A percentile compares a stretch with the other conserved stretches of the same genome.
Evolutionary conservation across 2,329 filamentous ascomycete species (phyloP).

Genomic region (Shiraia sp.): DNA sequence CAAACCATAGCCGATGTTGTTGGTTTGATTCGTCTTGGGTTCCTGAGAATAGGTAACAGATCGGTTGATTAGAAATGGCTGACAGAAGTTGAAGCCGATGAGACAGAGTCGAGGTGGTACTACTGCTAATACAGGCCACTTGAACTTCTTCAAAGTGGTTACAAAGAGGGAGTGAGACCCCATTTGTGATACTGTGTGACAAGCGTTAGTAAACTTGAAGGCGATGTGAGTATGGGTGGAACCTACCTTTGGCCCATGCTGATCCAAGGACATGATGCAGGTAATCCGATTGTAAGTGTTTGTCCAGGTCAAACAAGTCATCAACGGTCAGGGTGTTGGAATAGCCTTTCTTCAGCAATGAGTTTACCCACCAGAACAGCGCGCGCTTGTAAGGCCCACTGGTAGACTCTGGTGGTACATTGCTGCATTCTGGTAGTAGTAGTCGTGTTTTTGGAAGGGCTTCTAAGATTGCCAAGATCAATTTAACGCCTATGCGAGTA

Average conservation of each 20-base stretch:
- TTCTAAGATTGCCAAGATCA: slow-evolving; percentile 51
- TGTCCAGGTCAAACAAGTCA: slow-evolving; percentile 52
- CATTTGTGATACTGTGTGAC: slow-evolving; percentile 13
- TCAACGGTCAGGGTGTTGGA: slow-evolving; percentile 48
- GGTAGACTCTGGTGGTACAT: slow-evolving; percentile 56
- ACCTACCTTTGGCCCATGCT: slow-evolving; percentile 48
- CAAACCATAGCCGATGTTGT: slow-evolving; percentile 38
- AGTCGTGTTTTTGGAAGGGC: slow-evolving; percentile 50
- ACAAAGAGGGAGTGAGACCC: slow-evolving; percentile 30
- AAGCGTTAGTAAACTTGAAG: slow-evolving; percentile 3
- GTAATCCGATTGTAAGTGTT: slow-evolving; percentile 48
- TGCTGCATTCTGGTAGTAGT: slow-evolving; percentile 44
- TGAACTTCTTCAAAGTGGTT: slow-evolving; percentile 29
- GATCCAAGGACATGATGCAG: slow-evolving; percentile 44
- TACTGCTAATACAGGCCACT: slow-evolving; percentile 37
- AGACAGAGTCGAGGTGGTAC: slow-evolving; percentile 33
- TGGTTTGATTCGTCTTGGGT: slow-evolving; percentile 13
- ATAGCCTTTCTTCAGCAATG: slow-evolving; percentile 56
- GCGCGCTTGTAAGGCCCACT: slow-evolving; percentile 54
- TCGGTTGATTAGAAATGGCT: slow-evolving; percentile 41
- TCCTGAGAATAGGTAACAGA: slow-evolving; percentile 34
- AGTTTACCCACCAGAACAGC: slow-evolving; percentile 60
- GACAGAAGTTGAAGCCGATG: slow-evolving; percentile 44
- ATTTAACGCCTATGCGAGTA: slow-evolving; percentile 48
- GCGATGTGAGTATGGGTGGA: not conserved